Evolutionary conservation across 345 rosid genomes (phyloP), one percentile per base, ranked within the genome.

Genomic region (Populus ilicifolia): DNA sequence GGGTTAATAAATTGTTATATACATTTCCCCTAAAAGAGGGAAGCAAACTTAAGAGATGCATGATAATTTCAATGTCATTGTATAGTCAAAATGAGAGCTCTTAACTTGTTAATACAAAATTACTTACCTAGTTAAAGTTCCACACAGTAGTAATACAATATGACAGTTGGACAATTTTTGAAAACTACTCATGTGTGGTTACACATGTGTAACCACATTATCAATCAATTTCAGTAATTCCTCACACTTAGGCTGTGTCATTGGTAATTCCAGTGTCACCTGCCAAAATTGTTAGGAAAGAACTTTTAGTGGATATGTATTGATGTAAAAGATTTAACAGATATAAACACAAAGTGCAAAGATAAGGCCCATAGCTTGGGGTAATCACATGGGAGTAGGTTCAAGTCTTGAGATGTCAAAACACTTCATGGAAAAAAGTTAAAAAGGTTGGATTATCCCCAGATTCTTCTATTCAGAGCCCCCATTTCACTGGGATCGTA

Each of bases 231-330:
- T 73, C 74, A 73, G 85, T 21, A 89, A 81, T 87, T 94, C 96
- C 74, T 83, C 86, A 66, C 38, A 85, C 84, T 85, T 87, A 13
- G 81, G 64, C 70, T 79, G 74, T 14, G 89, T 85, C 76, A 90
- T 85, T 14, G 64, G 76, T 69, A 90, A 88, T 77, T 94, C 92
- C 65, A 91, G 77, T 8, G 96, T 91, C 82, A 90, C 94, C 98
- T 91, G 84, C 77, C 72, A 16, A 46, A 75, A 71, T 27, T 21
- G 29, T 43, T 14, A 44, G 73, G 38, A 75, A 39, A 27, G 20
- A 33, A 36, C 33, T 46, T 75, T 6, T n/a, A 66, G 6, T 54
- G 21, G n/a, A 66, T 13, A 75, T 39, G 18, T 44, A 13, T 44
- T 44, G 50, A 46, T 46, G 50, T 46, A 46, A 46, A 14, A 3